Evolutionary conservation across 805 yeast species (phyloP), one percentile per base, ranked within the genome.

Genomic region (Yarrowia sp.): DNA sequence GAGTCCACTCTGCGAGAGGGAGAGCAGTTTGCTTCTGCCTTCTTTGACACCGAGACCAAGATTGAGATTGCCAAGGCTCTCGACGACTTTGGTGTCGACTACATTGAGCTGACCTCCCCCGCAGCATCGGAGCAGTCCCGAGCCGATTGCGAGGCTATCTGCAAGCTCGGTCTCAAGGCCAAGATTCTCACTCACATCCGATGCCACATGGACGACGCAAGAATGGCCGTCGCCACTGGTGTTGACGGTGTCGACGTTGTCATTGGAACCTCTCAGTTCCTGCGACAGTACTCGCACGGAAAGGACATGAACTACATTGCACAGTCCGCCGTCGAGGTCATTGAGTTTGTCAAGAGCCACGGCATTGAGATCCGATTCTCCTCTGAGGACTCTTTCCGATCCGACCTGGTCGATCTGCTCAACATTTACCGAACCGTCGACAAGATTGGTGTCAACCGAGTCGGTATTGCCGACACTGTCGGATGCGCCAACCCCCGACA

Each of bases 401-500:
- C 96, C 51, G 98, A 93, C 77, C 84, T 95, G 71, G 98, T 93
- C 66, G 99, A 93, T 75, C 81, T 93, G 75, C 85, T 93, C 74
- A 93, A 93, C 81, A 95, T 93, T 72, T 93, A 93, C 83, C 89
- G 92, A 78, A 92, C 98, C 32, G 99, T 93, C 69, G 96, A 90
- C 81, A 90, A 91, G 81, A 90, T 93, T 71, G 99, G 99, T 73
- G 99, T 93, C 68, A 92, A 95, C 83, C 87, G 99, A 79, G 97
- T 93, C 65, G 99, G 99, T 80, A 93, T 93, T 80, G 99, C 99
- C 71, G 99, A 93, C 77, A 93, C 99, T 41, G 99, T 93, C 66
- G 99, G 99, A 58, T 89, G 98, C 77, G 99, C 99, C 69, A 93
- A 93, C 82, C 99, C 99, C 73, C 87, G 99, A 80, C 98, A 95